A percentile compares a stretch with the other conserved stretches of the same genome.
Conservation (phyloP, 352 stramenopile species). For the Phytophthora fragariae region DNA sequence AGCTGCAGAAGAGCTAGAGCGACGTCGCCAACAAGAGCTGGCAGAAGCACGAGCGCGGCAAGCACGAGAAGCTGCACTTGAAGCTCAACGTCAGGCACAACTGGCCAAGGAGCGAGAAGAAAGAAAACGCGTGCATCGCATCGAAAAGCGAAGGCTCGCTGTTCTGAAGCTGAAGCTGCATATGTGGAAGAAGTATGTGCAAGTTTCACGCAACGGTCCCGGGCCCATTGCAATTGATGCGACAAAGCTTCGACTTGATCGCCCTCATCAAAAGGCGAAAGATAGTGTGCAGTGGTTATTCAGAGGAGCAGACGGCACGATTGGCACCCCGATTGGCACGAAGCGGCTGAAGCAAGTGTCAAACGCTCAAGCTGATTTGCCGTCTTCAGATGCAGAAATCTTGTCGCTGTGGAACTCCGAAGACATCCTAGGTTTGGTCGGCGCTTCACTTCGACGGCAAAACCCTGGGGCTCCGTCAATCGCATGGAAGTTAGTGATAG, state of each 20-base stretch:
- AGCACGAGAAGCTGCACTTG: slow-evolving; percentile 50
- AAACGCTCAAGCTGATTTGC: slow-evolving; percentile 9
- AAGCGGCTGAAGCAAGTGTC: slow-evolving; percentile 37
- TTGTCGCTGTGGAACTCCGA: slow-evolving; percentile 41
- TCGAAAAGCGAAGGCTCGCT: slow-evolving; percentile 59
- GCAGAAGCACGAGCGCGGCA: slow-evolving; percentile 49
- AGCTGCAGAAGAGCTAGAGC: slow-evolving; percentile 51
- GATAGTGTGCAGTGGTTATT: slow-evolving; percentile 62
- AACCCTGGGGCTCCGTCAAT: slow-evolving; percentile 30
- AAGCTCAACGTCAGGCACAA: slow-evolving; percentile 57
- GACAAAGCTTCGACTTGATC: slow-evolving; percentile 39
- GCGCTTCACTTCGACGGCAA: slow-evolving; percentile 32
- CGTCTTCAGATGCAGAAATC: slow-evolving; percentile 26
- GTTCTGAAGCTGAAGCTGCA: slow-evolving; percentile 66
- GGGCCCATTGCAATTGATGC: slow-evolving; percentile 52
- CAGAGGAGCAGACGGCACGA: slow-evolving; percentile 16
- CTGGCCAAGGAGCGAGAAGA: slow-evolving; percentile 57
- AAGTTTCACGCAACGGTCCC: slow-evolving; percentile 49
- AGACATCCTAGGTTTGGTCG: slow-evolving; percentile 47
- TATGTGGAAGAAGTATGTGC: slow-evolving; percentile 73
- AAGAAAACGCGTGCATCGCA: slow-evolving; percentile 36
- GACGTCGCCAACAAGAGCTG: slow-evolving; percentile 50
- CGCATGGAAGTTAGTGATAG: slow-evolving; percentile 78
- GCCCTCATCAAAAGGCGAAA: slow-evolving; percentile 53
- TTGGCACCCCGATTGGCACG: slow-evolving; percentile 28